Base-by-base conservation (phyloP, 768 basidiomycete genomes). In the Lactarius indigo region DNA sequence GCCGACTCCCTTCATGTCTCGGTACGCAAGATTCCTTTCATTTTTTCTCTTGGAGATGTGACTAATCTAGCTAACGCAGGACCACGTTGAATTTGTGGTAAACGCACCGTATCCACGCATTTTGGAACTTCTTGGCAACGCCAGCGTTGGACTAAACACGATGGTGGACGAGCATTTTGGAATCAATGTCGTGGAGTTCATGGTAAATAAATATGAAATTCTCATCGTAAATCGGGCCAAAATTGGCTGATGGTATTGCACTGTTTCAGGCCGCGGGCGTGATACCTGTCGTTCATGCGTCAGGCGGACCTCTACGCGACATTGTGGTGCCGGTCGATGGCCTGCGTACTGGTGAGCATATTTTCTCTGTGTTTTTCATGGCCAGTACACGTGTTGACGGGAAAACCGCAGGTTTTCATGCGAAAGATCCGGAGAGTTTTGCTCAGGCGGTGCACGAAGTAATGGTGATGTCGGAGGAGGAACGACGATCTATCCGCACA, bases 141-240 rank as follows among this genome's bases (percentile, higher is more conserved):
- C 94, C 1, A 91, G 88, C 68, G 83, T 98, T 18, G 96, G 96
- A 0, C 74, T 98, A 30, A 96, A 92, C 73, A 97, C 96, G 17
- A 99, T 99, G 96, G 84, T 94, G 0, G 95, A 98, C 73, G 96
- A 99, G 76, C 96, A 99, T 75, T 99, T 98, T 69, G 96, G 97
- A 2, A 98, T 99, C 75, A 97, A 95, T 71, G 83, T 99, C 42
- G 96, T 99, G 9, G 96, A 99, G 75, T 96, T 92, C 72, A 96
- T 98, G 96, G 96, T 92, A 58, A 69, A 84, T 64, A 12, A 56
- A 67, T n/a, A n/a, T n/a, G n/a, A 31, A 59, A 63, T 55, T 61
- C 31, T 30, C n/a, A 18, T 9, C 57, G 18, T 50, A 20, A 8
- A 30, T 57, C 13, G 26, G 26, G 33, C 58, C 8, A 31, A 35